These are phyloP conservation scores for Magnolia sinica DNA, from an alignment of 164 flowering plant genomes.

Conservation along the genomic window DNA sequence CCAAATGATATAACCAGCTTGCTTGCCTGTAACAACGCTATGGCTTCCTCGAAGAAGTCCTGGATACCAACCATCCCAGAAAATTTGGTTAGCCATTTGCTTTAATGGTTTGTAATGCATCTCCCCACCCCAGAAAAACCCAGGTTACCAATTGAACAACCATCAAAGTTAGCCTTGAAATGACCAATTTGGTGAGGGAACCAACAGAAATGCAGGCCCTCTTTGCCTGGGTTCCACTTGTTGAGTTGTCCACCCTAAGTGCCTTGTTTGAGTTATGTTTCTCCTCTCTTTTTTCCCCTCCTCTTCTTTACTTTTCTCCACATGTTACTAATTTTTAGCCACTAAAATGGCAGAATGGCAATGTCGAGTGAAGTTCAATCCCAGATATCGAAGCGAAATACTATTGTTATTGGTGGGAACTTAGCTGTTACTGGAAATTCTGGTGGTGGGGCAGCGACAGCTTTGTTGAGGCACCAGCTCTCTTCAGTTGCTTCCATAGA, in stretches of 20 bases:
- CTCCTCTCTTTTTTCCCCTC: not conserved
- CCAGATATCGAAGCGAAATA: slow-evolving; percentile 66
- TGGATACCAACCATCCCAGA: too few relatives aligned
- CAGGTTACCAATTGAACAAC: too few relatives aligned
- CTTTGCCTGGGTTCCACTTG: not conserved
- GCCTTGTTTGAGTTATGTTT: not conserved
- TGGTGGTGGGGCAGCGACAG: slow-evolving; percentile 79
- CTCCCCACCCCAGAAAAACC: too few relatives aligned
- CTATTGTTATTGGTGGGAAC: slow-evolving; percentile 74
- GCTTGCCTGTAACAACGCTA: too few relatives aligned
- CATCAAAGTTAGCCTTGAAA: too few relatives aligned
- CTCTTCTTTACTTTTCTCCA: not conserved
- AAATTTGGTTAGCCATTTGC: too few relatives aligned
- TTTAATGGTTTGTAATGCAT: too few relatives aligned
- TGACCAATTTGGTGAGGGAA: too few relatives aligned
- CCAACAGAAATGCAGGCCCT: too few relatives aligned
- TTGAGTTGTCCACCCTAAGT: not conserved
- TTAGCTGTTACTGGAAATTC: slow-evolving; percentile 60
- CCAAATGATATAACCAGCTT: too few relatives aligned
- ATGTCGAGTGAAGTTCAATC: slow-evolving; percentile 84
- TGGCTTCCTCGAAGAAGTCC: too few relatives aligned
- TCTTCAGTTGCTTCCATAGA: slow-evolving; percentile 74
- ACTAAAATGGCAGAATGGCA: slow-evolving; percentile 56
- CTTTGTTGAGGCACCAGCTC: slow-evolving; percentile 59
- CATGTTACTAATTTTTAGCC: not conserved